Conservation (phyloP, 2,329 filamentous ascomycete genomes). For the Beauveria sp. region DNA sequence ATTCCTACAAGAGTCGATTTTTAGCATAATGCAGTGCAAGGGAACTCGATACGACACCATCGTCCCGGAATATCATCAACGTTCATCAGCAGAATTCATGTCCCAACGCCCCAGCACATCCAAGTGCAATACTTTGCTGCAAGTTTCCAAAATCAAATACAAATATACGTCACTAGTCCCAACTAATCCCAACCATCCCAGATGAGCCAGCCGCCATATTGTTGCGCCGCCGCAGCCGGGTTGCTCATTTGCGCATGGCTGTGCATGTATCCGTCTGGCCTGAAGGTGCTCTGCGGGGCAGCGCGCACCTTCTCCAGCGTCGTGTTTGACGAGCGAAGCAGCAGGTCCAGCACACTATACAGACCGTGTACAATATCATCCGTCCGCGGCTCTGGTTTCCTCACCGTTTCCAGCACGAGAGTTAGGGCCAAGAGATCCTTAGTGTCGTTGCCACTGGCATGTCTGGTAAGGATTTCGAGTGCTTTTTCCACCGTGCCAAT, state of each 20-base stretch:
- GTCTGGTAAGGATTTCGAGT: constrained; percentile 36
- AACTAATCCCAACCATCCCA: constrained; percentile 33
- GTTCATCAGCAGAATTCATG: not conserved
- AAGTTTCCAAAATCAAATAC: not conserved
- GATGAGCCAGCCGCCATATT: constrained; percentile 29
- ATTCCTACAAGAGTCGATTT: not conserved
- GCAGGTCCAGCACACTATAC: constrained; percentile 35
- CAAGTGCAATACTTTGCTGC: not conserved
- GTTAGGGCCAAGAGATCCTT: constrained; percentile 44
- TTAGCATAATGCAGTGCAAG: not conserved
- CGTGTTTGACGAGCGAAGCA: constrained; percentile 35
- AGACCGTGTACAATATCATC: constrained; percentile 36
- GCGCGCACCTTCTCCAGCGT: constrained; percentile 29
- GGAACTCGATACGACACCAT: too few species aligned
- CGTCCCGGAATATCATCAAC: not conserved
- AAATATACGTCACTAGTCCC: not conserved
- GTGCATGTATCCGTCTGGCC: constrained; percentile 22
- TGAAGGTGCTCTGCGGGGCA: constrained; percentile 15
- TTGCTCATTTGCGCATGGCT: constrained; percentile 21
- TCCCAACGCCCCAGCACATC: not conserved
- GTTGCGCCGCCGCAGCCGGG: constrained; percentile 21
- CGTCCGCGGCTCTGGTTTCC: constrained; percentile 31
- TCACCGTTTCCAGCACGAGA: constrained; percentile 39
- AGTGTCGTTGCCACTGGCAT: constrained; percentile 41
- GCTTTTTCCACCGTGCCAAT: constrained; percentile 39